A percentile compares a stretch with the other conserved stretches of the same genome.
These are phyloP conservation scores for Pelargonium fulgidum DNA, from an alignment of 441 rosid genomes.

Conservation along the genomic window DNA sequence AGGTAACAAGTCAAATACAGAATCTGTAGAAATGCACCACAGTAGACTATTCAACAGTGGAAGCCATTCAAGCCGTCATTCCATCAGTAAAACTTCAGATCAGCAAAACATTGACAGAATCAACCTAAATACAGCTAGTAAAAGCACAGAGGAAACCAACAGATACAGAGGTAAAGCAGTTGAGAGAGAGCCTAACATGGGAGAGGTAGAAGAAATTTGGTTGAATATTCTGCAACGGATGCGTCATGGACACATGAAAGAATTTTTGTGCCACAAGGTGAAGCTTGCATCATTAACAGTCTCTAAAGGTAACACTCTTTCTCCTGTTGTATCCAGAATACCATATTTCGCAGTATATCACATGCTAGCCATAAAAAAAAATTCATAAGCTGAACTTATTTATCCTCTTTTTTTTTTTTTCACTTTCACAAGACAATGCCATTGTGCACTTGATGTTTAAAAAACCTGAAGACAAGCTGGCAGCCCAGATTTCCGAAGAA, in stretches of 20 bases:
- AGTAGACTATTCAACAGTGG: conserved; percentile 10
- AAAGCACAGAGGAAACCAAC: conserved; percentile 7
- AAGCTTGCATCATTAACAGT: conserved; percentile 30
- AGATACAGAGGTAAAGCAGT: conserved; percentile 12
- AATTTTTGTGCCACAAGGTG: conserved; percentile 23
- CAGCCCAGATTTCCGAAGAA: conserved; percentile 29
- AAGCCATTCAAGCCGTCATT: not conserved
- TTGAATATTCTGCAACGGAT: conserved; percentile 21
- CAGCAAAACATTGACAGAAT: conserved; percentile 1
- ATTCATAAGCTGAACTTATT: not conserved
- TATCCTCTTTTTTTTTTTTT: no score
- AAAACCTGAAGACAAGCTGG: conserved; percentile 24
- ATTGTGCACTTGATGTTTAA: conserved; percentile 26
- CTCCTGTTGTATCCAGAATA: not conserved
- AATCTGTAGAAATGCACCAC: conserved; percentile 8
- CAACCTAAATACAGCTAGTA: conserved; percentile 6
- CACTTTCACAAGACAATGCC: conserved; percentile 24
- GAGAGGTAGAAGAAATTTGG: conserved; percentile 25
- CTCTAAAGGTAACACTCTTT: conserved; percentile 25
- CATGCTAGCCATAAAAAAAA: not conserved
- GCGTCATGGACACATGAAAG: conserved; percentile 21
- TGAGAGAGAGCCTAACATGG: conserved; percentile 15
- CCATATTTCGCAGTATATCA: not conserved
- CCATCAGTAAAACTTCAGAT: not conserved
- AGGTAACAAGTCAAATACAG: conserved; percentile 16